phyloP scores from a whole-genome alignment of 805 yeast species.

The Cyberlindnera japonica region DNA sequence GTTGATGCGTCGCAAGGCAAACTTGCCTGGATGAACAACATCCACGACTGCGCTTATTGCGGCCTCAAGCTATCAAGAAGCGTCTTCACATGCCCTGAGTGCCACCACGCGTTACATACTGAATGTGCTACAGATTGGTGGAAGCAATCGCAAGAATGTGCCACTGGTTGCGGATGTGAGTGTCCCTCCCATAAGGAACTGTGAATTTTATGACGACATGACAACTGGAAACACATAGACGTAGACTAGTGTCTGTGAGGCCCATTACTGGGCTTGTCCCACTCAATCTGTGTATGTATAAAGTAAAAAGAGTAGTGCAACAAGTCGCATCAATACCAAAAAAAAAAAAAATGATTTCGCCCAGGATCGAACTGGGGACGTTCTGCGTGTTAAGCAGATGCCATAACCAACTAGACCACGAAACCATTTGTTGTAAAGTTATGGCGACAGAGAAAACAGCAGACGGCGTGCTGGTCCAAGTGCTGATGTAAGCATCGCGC shows the following conservation, averaged over 20 bases:
- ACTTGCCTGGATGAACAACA: slow-evolving; percentile 28
- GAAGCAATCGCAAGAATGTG: slow-evolving; percentile 55
- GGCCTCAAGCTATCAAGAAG: slow-evolving; percentile 54
- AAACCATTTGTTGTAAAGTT: neutral
- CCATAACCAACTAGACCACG: slow-evolving; percentile 60
- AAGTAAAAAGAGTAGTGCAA: no score
- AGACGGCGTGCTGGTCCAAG: no score
- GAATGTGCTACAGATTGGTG: slow-evolving; percentile 84
- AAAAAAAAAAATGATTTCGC: slow-evolving; percentile 66
- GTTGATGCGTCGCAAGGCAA: slow-evolving; percentile 35
- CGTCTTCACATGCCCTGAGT: slow-evolving; percentile 62
- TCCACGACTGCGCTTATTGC: slow-evolving; percentile 60
- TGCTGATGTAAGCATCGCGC: no score
- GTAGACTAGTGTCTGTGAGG: no score
- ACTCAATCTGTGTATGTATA: no score
- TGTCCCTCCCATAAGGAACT: slow-evolving; percentile 34
- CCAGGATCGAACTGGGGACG: slow-evolving; percentile 99
- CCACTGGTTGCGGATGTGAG: slow-evolving; percentile 81
- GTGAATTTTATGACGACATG: neutral
- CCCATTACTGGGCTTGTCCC: no score
- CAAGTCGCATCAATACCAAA: no score
- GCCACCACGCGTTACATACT: slow-evolving; percentile 79
- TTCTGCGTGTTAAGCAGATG: slow-evolving; percentile 99
- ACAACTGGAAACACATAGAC: no score
- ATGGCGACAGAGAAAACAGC: no score